Base-by-base conservation (phyloP, 352 stramenopile species). In the Globisporangium spiculum region DNA sequence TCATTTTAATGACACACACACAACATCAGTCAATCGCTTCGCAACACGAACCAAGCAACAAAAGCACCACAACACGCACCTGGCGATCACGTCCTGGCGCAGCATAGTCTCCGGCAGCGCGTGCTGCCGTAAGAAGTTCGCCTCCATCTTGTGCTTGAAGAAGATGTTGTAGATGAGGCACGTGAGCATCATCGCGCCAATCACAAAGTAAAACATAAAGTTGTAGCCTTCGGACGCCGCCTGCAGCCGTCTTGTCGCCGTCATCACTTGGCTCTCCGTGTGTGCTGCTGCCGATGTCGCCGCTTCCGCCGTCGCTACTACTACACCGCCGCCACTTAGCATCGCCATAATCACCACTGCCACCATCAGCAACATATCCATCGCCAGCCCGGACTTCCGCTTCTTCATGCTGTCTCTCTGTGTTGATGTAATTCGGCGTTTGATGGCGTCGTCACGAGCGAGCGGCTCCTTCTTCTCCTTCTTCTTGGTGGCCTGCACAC, bases 131-230 rank as follows among this genome's bases (percentile, higher is more conserved):
- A 92, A 60, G 70, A 94, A 88, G 55, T 75, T 83, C 32, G 84
- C 81, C 66, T 93, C 85, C 73, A 93, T 83, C 65, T 89, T 89
- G 60, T 90, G 83, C 66, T 93, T 93, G 68, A 95, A 95, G 73
- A 95, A 93, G 54, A 95, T 86, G 78, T 95, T 93, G 82, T 95
- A 95, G 56, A 95, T 84, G 12, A 93, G 71, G 60, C 88, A 93
- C 67, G 85, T 92, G 65, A 95, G 75, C 83, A 95, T 90, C 86
- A 95, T 93, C 60, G 86, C 85, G 73, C 83, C 83, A 72, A 95
- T 92, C 24, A 93, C 80, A 54, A 93, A 91, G 80, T 95, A 95
- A 56, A 95, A 95, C 83, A 93, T 92, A 54, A 95, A 93, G 74
- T 92, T 95, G 76, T 92, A 93, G 74, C 81, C 81, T 56, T 89